phyloP scores from a whole-genome alignment of 2,329 filamentous ascomycete genomes.

The Aureobasidium sp. region DNA sequence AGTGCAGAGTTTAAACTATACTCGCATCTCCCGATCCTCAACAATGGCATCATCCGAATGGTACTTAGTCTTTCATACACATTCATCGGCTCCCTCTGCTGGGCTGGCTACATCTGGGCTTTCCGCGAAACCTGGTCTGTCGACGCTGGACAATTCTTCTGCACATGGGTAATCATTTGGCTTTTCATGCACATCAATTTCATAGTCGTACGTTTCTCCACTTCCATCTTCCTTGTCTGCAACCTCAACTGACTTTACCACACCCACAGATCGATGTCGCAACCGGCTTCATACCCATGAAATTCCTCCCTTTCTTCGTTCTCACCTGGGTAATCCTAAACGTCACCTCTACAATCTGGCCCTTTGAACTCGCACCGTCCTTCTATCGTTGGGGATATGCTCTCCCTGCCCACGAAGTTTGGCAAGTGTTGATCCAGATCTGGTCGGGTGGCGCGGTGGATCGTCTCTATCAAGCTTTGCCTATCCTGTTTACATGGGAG shows the following conservation, averaged over 20 bases:
- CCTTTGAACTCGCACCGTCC: conserved; percentile 46
- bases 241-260: not conserved
- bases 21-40: conserved; percentile 31
- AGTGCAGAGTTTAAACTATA: conserved; percentile 43
- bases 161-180: conserved; percentile 52
- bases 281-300: conserved; percentile 44
- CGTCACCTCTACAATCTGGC: conserved; percentile 46
- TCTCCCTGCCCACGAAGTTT: conserved; percentile 47
- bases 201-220: conserved; percentile 30
- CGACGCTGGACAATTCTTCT: conserved; percentile 43
- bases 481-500: conserved; percentile 49
- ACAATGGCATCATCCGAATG: conserved; percentile 39
- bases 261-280: conserved; percentile 42
- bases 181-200: conserved; percentile 52
- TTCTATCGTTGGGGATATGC: conserved; percentile 48
- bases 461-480: conserved; percentile 43
- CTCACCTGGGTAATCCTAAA: conserved; percentile 52
- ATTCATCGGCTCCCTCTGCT: conserved; percentile 45
- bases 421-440: conserved; percentile 46
- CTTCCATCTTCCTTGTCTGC: too few relatives aligned
- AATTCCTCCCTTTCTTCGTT: conserved; percentile 50
- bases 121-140: conserved; percentile 48
- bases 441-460: conserved; percentile 51
- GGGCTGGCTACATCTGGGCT: conserved; percentile 49
- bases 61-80: conserved; percentile 42